phyloP scores from a whole-genome alignment of 225 moss, liverwort and hornwort genomes.

The Polytrichum formosum region DNA sequence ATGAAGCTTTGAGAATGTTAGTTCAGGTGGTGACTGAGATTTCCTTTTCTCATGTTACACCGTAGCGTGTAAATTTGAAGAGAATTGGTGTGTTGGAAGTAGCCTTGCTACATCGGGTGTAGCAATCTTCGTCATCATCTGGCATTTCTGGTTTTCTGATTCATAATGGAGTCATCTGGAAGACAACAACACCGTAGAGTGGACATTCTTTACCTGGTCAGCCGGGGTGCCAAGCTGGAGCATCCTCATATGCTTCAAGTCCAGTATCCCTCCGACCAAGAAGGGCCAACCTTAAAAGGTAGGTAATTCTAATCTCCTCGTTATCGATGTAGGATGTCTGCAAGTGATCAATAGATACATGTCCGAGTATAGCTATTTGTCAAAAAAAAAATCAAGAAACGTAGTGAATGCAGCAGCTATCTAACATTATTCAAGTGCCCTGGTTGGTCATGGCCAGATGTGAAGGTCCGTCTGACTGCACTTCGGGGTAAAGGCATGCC shows the following conservation, averaged over 20 bases:
- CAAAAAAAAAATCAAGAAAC: background rate
- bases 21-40: no score
- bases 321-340: background rate
- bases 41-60: no score
- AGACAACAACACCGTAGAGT: conserved; percentile 25
- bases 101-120: no score
- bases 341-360: background rate
- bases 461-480: conserved; percentile 72
- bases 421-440: no score
- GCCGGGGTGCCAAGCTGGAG: conserved; percentile 53
- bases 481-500: conserved; percentile 87
- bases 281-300: conserved; percentile 72
- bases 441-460: conserved; percentile 43
- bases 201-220: conserved; percentile 76
- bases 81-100: no score
- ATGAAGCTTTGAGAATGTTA: no score
- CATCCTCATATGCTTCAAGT: conserved; percentile 93
- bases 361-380: no score
- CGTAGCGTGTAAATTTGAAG: no score
- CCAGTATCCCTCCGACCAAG: conserved; percentile 51
- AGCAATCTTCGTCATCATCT: no score
- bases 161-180: background rate
- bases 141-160: no score
- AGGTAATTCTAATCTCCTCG: background rate
- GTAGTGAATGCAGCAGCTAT: no score